Conservation (phyloP, 306 rosid genomes). For the Boehmeria nivea region DNA sequence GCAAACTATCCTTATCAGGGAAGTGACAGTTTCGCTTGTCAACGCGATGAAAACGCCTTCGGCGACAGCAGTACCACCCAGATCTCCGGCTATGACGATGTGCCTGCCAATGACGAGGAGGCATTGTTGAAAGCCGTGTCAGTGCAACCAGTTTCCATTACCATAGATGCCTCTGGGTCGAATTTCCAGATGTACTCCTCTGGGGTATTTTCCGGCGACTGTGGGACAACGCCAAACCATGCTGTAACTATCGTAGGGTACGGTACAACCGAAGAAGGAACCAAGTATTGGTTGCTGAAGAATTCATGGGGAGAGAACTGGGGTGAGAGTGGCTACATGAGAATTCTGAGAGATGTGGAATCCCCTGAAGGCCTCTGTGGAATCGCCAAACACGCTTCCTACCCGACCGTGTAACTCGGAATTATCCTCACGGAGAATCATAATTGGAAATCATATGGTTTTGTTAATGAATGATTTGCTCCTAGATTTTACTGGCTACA, state of each 20-base stretch:
- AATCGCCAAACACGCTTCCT: constrained; percentile 58
- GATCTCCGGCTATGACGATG: constrained; percentile 49
- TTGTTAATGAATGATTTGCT: too few relatives aligned
- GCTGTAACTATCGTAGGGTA: constrained; percentile 65
- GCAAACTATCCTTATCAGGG: constrained; percentile 52
- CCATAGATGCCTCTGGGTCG: constrained; percentile 50
- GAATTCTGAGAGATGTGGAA: constrained; percentile 47
- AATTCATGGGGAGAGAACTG: constrained; percentile 81
- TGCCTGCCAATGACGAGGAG: constrained; percentile 43
- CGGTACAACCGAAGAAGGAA: constrained; percentile 49
- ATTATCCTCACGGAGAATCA: too few relatives aligned
- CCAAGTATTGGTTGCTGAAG: constrained; percentile 75
- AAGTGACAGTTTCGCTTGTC: constrained; percentile 41
- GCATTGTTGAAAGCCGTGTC: constrained; percentile 43
- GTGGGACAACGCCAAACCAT: constrained; percentile 58
- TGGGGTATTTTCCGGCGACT: constrained; percentile 43
- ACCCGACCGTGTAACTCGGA: too few relatives aligned
- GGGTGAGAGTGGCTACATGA: constrained; percentile 64
- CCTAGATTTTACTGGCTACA: too few relatives aligned
- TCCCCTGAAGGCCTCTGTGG: constrained; percentile 59
- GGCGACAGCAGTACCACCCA: constrained; percentile 31
- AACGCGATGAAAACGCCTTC: too few relatives aligned
- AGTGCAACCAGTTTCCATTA: constrained; percentile 54
- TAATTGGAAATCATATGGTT: too few relatives aligned
- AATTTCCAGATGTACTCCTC: constrained; percentile 67